A percentile compares a stretch with the other conserved stretches of the same genome.
These are phyloP conservation scores for Xylariaceae sp. DNA, from an alignment of 2,329 filamentous ascomycete species.

Conservation along the genomic window DNA sequence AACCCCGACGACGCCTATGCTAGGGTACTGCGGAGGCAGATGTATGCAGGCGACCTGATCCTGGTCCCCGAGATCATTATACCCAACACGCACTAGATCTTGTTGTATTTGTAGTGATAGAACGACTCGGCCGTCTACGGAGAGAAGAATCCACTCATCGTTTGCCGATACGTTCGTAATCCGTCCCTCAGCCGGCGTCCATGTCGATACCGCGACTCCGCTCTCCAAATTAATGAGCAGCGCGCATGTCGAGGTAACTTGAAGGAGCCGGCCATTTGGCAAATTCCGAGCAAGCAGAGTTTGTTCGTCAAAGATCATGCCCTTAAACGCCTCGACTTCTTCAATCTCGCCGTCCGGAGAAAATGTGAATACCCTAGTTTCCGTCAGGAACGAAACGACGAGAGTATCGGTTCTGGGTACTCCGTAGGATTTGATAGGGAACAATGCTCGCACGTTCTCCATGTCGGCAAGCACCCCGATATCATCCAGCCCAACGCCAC, in stretches of 20 bases:
- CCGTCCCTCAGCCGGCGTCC: conserved; percentile 54
- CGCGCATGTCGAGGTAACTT: conserved; percentile 70
- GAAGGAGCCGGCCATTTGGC: conserved; percentile 65
- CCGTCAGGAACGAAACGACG: conserved; percentile 77
- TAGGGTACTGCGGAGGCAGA: conserved; percentile 63
- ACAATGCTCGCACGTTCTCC: conserved; percentile 72
- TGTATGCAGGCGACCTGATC: conserved; percentile 88
- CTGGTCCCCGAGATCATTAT: conserved; percentile 63
- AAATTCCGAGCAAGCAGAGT: conserved; percentile 75
- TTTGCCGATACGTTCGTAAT: conserved; percentile 84
- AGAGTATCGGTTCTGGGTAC: conserved; percentile 66
- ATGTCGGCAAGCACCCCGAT: conserved; percentile 81
- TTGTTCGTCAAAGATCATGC: conserved; percentile 67
- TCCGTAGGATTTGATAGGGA: conserved; percentile 61
- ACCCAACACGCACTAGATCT: conserved; percentile 58
- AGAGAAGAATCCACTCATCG: conserved; percentile 68
- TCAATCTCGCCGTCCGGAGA: conserved; percentile 76
- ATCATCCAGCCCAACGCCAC: conserved; percentile 90
- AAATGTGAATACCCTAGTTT: conserved; percentile 84
- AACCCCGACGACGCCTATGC: conserved; percentile 80
- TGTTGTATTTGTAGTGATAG: conserved; percentile 67
- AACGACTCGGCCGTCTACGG: conserved; percentile 73
- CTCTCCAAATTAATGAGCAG: conserved; percentile 64
- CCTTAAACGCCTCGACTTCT: conserved; percentile 77
- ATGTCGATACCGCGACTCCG: conserved; percentile 58